These are phyloP conservation scores for Chlorencoelia australis DNA, from an alignment of 2,329 filamentous ascomycete genomes.

Conservation along the genomic window DNA sequence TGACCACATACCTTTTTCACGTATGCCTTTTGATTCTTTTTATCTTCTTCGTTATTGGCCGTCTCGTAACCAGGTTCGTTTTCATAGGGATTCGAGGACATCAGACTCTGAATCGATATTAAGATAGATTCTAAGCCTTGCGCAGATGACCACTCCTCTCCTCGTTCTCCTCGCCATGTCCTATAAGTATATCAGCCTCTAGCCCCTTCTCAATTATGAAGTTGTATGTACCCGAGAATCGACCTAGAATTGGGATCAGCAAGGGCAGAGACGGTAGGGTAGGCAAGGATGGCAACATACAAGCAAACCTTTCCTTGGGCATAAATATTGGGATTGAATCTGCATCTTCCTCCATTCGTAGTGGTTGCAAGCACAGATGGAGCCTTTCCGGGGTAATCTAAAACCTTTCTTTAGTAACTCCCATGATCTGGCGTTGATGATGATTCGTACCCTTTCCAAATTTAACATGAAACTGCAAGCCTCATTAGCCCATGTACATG, in stretches of 20 bases:
- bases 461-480: slow-evolving; percentile 58
- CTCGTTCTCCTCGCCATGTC: slow-evolving; percentile 84
- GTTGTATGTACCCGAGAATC: slow-evolving; percentile 60
- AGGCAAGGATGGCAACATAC: slow-evolving; percentile 41
- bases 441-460: slow-evolving; percentile 56
- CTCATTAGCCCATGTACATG: slow-evolving; percentile 21
- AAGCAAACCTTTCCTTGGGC: slow-evolving; percentile 84
- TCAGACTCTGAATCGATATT: slow-evolving; percentile 90
- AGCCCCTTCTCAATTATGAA: not conserved
- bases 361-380: slow-evolving; percentile 59
- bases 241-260: slow-evolving; percentile 46
- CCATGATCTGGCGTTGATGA: slow-evolving; percentile 4
- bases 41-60: slow-evolving; percentile 56
- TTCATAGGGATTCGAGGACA: slow-evolving; percentile 89
- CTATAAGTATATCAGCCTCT: slow-evolving; percentile 35
- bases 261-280: not conserved
- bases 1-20: slow-evolving; percentile 56
- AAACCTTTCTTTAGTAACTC: slow-evolving; percentile 1
- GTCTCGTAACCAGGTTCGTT: slow-evolving; percentile 93
- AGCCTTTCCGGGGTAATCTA: slow-evolving; percentile 72
- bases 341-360: slow-evolving; percentile 77
- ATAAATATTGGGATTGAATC: slow-evolving; percentile 98
- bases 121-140: slow-evolving; percentile 92
- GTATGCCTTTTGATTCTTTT: slow-evolving; percentile 65
- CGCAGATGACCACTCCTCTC: slow-evolving; percentile 93